Evolutionary conservation across 2,329 filamentous ascomycete species (phyloP), one percentile per base, ranked within the genome.

Genomic region (Pseudogymnoascus destructans): DNA sequence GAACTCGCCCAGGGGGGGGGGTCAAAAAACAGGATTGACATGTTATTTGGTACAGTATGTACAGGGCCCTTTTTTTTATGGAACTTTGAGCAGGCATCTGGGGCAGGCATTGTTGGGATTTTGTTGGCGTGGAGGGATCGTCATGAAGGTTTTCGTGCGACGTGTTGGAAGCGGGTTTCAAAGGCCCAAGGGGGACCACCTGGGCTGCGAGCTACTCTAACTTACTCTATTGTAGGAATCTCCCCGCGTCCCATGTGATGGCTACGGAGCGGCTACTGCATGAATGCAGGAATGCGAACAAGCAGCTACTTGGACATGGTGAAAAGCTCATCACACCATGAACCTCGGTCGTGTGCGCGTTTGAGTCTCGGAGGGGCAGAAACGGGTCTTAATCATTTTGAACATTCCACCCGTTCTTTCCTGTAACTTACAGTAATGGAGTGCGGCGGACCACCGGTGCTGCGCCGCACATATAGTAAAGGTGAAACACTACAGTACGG

Each of bases 71-170:
- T 49, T 27, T 17, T 27, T 9, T 49, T 27, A 27, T 7, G 9
- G 27, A 30, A 13, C 32, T 11, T 13, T 21, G 6, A 23, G 8
- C 42, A 49, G 42, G 40, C 40, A 46, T 46, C 21, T 38, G 23
- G 21, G 7, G 21, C 40, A 46, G 40, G 23, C 42, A 49, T 49
- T 27, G 23, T 49, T 49, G n/a, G 42, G 42, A 19, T 13, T 42
- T 11, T 42, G 23, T 27, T 49, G 42, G 42, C 21, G 23, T 49
- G 23, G 23, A n/a, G 19, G 7, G 42, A 49, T 49, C 42, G 21
- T 49, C 42, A 49, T 49, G 42, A 49, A 49, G 42, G 42, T 49
- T 49, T 49, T 49, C 42, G 42, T 49, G 42, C 42, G 42, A 49
- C 42, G 42, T n/a, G 27, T 49, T 23, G 42, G 42, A 49, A 49